phyloP scores from a whole-genome alignment of 495 filamentous ascomycete species.

The Trichoderma orchidacearum region DNA sequence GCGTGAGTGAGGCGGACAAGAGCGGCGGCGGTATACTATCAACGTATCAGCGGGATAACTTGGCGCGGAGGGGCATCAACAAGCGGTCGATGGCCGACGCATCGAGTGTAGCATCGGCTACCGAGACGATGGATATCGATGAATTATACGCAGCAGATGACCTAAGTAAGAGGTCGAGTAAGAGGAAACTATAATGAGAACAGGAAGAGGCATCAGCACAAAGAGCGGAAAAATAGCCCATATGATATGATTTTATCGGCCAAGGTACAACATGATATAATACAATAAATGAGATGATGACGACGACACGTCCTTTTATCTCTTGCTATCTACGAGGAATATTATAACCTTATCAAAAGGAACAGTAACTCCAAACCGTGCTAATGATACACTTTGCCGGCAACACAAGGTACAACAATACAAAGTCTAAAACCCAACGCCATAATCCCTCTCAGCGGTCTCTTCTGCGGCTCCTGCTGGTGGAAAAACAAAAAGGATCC shows the following conservation, averaged over 20 bases:
- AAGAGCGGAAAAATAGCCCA: background rate
- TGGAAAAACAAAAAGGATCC: background rate
- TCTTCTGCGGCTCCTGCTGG: background rate
- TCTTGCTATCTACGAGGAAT: too few relatives aligned
- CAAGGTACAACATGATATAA: background rate
- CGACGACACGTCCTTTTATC: too few relatives aligned
- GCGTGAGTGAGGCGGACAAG: slow-evolving; percentile 23
- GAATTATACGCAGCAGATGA: slow-evolving; percentile 14
- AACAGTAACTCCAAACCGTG: background rate
- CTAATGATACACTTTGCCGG: background rate
- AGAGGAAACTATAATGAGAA: slow-evolving; percentile 16
- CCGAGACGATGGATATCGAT: slow-evolving; percentile 13
- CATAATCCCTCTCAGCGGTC: background rate
- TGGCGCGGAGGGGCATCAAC: background rate
- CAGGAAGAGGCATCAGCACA: background rate
- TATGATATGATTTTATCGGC: background rate
- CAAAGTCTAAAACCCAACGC: background rate
- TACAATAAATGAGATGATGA: background rate
- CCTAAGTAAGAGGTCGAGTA: slow-evolving; percentile 22
- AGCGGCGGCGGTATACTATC: background rate
- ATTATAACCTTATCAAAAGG: too few relatives aligned
- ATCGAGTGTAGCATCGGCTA: slow-evolving; percentile 1
- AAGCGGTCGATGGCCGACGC: background rate
- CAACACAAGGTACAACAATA: background rate
- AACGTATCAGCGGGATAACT: background rate